Percentiles rank a stretch among this genome's conserved stretches.
phyloP scores from a whole-genome alignment of 73 alveolate species.

The Paraurostyla sp. region DNA sequence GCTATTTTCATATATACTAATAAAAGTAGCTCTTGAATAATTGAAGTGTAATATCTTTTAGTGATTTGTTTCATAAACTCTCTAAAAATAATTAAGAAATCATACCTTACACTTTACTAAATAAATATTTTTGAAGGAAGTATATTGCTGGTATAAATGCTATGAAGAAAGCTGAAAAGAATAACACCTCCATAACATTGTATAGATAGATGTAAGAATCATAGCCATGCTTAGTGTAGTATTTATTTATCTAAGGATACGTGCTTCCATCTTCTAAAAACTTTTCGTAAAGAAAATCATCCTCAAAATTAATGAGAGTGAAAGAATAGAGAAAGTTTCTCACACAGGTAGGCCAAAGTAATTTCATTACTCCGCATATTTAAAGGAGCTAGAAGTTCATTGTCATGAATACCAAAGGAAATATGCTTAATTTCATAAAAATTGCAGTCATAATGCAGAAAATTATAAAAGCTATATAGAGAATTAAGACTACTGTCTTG shows the following conservation, averaged over 20 bases:
- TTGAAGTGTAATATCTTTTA: conserved; percentile 17
- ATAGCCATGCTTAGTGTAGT: conserved; percentile 5
- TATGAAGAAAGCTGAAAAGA: conserved; percentile 40
- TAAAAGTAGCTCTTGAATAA: not conserved
- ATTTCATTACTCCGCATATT: not conserved
- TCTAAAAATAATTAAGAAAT: not conserved
- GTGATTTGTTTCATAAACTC: not conserved
- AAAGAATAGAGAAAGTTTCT: not conserved
- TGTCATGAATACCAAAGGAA: conserved; percentile 34
- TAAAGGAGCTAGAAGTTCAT: not conserved
- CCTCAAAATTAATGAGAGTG: not conserved
- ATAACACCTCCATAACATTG: conserved; percentile 10
- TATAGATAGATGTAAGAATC: not conserved
- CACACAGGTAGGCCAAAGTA: conserved; percentile 49
- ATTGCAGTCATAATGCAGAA: not conserved
- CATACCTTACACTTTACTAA: conserved; percentile 40
- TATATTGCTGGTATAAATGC: conserved; percentile 21
- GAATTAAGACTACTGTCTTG: not conserved
- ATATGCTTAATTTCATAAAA: conserved; percentile 6
- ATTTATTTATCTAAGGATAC: not conserved
- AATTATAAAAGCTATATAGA: not conserved
- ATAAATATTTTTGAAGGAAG: not conserved
- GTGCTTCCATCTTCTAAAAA: not conserved
- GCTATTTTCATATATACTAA: conserved; percentile 6
- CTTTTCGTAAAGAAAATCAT: not conserved